Evolutionary conservation across 2,329 filamentous ascomycete genomes (phyloP).

Genomic region (Camillea tinctor): DNA sequence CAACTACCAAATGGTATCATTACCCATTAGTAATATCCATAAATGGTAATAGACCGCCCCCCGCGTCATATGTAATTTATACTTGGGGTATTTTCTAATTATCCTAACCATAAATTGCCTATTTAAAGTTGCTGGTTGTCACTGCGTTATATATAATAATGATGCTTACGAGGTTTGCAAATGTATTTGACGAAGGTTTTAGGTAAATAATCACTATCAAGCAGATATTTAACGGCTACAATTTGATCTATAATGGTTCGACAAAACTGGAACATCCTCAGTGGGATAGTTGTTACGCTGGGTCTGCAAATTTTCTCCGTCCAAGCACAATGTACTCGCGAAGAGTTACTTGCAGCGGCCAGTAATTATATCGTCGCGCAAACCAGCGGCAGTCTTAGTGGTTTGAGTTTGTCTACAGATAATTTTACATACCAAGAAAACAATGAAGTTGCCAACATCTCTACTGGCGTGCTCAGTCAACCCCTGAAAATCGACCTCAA

Average conservation of each 20-base stretch:
- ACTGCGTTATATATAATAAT: not conserved
- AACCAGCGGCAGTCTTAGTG: constrained; percentile 19
- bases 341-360: constrained; percentile 28
- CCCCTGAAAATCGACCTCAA: constrained; percentile 28
- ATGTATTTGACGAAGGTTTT: not conserved
- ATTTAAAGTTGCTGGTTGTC: not conserved
- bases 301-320: not conserved
- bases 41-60: not conserved
- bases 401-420: constrained; percentile 21
- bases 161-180: not conserved
- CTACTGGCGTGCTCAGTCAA: constrained; percentile 23
- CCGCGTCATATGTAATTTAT: not conserved
- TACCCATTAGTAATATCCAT: too few relatives aligned
- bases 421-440: constrained; percentile 32
- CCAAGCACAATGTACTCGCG: constrained; percentile 28
- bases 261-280: not conserved
- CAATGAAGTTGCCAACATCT: constrained; percentile 25
- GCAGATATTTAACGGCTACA: not conserved
- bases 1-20: too few relatives aligned
- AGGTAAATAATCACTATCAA: not conserved
- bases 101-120: not conserved
- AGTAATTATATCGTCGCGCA: constrained; percentile 29
- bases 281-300: constrained; percentile 4
- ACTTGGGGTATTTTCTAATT: not conserved
- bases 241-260: not conserved